Evolutionary conservation across 345 rosid genomes (phyloP), one percentile per base, ranked within the genome.

Genomic region (Draba incana): DNA sequence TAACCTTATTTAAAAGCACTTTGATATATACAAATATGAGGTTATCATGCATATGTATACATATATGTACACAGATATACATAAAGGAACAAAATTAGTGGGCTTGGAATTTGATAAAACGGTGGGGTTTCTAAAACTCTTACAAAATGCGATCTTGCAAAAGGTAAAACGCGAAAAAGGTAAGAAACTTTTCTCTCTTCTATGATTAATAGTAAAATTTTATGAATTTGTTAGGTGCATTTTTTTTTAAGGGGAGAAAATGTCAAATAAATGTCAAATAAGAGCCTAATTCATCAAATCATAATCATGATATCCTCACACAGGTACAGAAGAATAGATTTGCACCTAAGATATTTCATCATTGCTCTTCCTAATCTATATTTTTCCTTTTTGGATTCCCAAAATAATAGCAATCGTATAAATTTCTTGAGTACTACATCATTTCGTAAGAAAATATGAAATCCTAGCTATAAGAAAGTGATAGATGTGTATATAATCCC

Each of bases 261-360:
- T 68, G 85, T 89, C 86, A 86, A 86, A 85, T 77, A 81, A 89
- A 84, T 68, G 85, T 89, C 86, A 86, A 86, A 85, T 77, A 84
- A 83, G 84, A 80, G 79, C 88, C 75, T 78, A 78, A 80, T 71
- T 64, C 80, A 82, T 80, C 84, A 75, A 76, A 85, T 86, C 83
- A 80, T 83, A 75, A 87, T 88, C 85, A 86, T 85, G 84, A 84
- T 73, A 80, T 79, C 85, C 94, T 85, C 85, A 62, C 84, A 79
- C 81, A 77, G 62, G 74, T 77, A 78, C 84, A 82, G 79, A 80
- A 50, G 23, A 78, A 74, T 72, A 81, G 90, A 92, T 85, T 81
- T 87, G 90, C 92, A 85, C 88, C 85, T 72, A 80, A 92, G 90
- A 89, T 89, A 81, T 83, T 86, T 84, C 91, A 89, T 92, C 96